Evolutionary conservation across 352 stramenopile genomes (phyloP).

Genomic region (Globisporangium lucens): DNA sequence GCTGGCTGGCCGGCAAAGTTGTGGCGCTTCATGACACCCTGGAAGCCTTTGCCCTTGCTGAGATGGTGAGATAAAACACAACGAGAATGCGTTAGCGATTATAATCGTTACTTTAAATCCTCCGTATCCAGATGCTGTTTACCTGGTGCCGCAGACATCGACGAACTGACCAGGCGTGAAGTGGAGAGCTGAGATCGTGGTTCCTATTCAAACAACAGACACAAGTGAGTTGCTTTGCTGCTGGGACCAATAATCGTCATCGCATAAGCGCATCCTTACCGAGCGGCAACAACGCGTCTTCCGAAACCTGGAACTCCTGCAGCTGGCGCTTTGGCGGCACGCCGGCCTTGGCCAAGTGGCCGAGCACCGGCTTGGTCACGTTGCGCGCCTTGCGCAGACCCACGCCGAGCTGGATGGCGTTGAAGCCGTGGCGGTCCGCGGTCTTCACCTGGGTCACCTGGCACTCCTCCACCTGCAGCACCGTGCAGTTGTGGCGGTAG

Average conservation of each 20-base stretch:
- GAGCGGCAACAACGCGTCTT: conserved; percentile 84
- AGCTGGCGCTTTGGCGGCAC: conserved; percentile 94
- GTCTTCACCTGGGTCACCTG: conserved; percentile 96
- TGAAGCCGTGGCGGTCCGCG: conserved; percentile 92
- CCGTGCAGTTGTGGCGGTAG: conserved; percentile 95
- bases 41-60: conserved; percentile 87
- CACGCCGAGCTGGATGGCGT: conserved; percentile 94
- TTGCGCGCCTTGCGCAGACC: conserved; percentile 96
- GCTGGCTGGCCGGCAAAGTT: conserved; percentile 96
- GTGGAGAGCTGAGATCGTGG: conserved; percentile 93
- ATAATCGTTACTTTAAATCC: too few species aligned
- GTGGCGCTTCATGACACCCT: conserved; percentile 98
- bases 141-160: conserved; percentile 93
- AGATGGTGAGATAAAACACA: not conserved
- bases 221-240: not conserved
- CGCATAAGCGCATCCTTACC: conserved; percentile 25
- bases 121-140: not conserved
- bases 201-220: conserved; percentile 29
- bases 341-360: conserved; percentile 91
- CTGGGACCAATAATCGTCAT: not conserved
- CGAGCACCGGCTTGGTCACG: conserved; percentile 90
- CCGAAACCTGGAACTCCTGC: conserved; percentile 93
- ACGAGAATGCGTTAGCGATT: not conserved
- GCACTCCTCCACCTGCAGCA: conserved; percentile 88
- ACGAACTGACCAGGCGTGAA: conserved; percentile 98